Conservation (phyloP, 345 rosid genomes). For the Brassica napus region DNA sequence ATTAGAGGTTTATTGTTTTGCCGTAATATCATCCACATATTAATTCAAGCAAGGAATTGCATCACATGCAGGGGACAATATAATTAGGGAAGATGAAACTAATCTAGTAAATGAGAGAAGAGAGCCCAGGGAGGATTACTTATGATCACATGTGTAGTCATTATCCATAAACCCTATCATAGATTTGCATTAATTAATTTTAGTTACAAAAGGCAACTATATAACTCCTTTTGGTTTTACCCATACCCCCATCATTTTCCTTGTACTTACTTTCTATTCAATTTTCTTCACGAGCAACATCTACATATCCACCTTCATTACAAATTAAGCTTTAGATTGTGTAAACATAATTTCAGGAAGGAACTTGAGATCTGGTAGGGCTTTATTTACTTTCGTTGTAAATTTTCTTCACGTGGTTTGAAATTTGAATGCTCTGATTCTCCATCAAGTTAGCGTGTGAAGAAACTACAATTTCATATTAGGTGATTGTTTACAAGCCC, state of each 20-base stretch:
- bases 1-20: background rate
- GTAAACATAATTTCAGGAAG: constrained; percentile 8
- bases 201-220: constrained; percentile 2
- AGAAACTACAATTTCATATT: background rate
- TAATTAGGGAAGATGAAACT: constrained; percentile 25
- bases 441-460: background rate
- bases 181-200: constrained; percentile 22
- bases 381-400: background rate
- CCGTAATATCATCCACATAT: background rate
- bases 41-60: constrained; percentile 4
- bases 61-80: constrained; percentile 21
- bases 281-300: constrained; percentile 17
- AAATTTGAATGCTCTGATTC: background rate
- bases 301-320: constrained; percentile 16
- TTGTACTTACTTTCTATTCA: constrained; percentile 5
- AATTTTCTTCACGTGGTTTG: background rate
- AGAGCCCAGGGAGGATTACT: constrained; percentile 18
- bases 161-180: constrained; percentile 17
- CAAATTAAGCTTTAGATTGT: constrained; percentile 1
- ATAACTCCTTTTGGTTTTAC: constrained; percentile 13
- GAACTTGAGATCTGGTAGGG: constrained; percentile 1
- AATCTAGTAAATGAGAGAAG: constrained; percentile 18
- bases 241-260: constrained; percentile 24
- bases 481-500: constrained; percentile 11
- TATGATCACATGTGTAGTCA: background rate